A percentile compares a stretch with the other conserved stretches of the same genome.
These are phyloP conservation scores for Copromyces sp. DNA, from an alignment of 495 filamentous ascomycete genomes.

Conservation along the genomic window DNA sequence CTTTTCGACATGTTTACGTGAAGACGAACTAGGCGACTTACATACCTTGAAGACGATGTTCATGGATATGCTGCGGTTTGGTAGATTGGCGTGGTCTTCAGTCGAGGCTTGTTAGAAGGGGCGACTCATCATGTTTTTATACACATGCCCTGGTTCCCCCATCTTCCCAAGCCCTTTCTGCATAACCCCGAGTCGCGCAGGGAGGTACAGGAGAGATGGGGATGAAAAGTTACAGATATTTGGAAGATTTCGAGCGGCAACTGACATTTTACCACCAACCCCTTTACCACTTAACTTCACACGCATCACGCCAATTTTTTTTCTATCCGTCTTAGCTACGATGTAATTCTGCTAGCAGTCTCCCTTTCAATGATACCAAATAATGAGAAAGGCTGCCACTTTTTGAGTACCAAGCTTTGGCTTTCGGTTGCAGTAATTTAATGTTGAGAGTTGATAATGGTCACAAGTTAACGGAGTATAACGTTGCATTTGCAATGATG, in stretches of 20 bases:
- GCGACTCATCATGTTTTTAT: not conserved
- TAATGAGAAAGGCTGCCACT: slow-evolving; percentile 32
- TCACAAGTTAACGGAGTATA: not conserved
- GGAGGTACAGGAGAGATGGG: not conserved
- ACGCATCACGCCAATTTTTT: slow-evolving; percentile 6
- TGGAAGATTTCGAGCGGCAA: not conserved
- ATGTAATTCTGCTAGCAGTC: slow-evolving; percentile 34
- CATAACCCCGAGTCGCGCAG: not conserved
- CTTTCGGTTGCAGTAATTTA: not conserved
- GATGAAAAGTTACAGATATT: slow-evolving; percentile 1
- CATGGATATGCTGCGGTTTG: slow-evolving; percentile 12
- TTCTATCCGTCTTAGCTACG: slow-evolving; percentile 23
- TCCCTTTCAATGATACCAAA: slow-evolving; percentile 33
- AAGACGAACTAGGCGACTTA: not conserved
- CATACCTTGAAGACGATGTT: slow-evolving; percentile 3
- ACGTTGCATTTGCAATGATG: not conserved
- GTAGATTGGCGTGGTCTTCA: not conserved
- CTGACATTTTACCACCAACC: not conserved
- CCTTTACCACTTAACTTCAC: slow-evolving; percentile 1
- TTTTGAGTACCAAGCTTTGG: slow-evolving; percentile 1
- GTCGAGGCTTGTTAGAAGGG: not conserved
- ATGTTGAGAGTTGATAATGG: not conserved
- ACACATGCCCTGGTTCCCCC: not conserved
- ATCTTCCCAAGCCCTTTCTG: not conserved
- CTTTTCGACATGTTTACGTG: not conserved